Percentiles rank a stretch among this genome's conserved stretches.
These are phyloP conservation scores for Lentithecium fluviatile DNA, from an alignment of 495 filamentous ascomycete species.

Conservation along the genomic window DNA sequence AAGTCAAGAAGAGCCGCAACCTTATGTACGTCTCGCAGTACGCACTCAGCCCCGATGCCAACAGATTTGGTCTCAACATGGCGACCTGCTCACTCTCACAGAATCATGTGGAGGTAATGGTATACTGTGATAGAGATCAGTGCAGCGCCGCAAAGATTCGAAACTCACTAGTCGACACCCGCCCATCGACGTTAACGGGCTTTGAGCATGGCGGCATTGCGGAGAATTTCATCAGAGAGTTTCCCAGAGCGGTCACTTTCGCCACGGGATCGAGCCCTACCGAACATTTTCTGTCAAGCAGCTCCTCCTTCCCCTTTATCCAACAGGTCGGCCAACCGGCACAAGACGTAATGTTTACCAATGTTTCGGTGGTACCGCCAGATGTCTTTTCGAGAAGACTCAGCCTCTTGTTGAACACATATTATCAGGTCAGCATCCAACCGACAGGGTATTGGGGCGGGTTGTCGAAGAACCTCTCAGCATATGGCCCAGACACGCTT, in stretches of 20 bases:
- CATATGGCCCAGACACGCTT: slow-evolving; percentile 34
- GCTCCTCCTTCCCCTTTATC: slow-evolving; percentile 15
- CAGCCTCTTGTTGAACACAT: slow-evolving; percentile 30
- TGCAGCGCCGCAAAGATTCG: slow-evolving; percentile 25
- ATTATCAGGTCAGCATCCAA: slow-evolving; percentile 23
- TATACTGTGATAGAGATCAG: slow-evolving; percentile 14
- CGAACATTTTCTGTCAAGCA: slow-evolving; percentile 23
- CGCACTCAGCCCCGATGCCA: not conserved
- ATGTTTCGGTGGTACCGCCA: slow-evolving; percentile 15
- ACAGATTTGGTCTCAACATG: slow-evolving; percentile 3
- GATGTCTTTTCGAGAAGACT: slow-evolving; percentile 27
- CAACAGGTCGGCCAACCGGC: not conserved
- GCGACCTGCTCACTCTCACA: slow-evolving; percentile 25
- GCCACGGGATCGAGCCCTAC: slow-evolving; percentile 14
- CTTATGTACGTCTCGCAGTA: slow-evolving; percentile 3
- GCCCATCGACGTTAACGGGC: slow-evolving; percentile 5
- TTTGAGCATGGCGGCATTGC: slow-evolving; percentile 22
- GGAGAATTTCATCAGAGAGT: not conserved
- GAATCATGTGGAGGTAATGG: slow-evolving; percentile 21
- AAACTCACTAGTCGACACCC: slow-evolving; percentile 14
- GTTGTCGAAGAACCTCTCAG: slow-evolving; percentile 23
- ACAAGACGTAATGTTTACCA: not conserved
- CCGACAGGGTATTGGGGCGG: slow-evolving; percentile 20
- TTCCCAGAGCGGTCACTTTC: slow-evolving; percentile 1
- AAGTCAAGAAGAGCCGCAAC: not conserved